Evolutionary conservation across 78 protist genomes (phyloP).

Genomic region (Chrysochromulina parva): DNA sequence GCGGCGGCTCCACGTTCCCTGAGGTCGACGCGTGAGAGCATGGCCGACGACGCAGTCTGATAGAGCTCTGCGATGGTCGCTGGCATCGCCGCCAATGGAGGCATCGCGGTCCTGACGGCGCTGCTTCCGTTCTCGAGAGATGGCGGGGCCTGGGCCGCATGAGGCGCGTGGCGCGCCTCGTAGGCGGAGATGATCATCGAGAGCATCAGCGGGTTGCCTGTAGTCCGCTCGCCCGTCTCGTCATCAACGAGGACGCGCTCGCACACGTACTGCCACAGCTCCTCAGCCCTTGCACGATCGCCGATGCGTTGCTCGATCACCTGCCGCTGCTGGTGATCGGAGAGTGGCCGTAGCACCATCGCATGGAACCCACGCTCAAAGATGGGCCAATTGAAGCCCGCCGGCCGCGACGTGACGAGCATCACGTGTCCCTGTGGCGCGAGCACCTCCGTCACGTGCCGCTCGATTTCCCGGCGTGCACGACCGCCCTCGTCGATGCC

Average conservation of each 20-base stretch:
- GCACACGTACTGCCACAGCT: not conserved
- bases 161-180: too few species aligned
- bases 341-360: not conserved
- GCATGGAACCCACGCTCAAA: not conserved
- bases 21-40: not conserved
- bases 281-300: not conserved
- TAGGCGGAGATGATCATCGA: not conserved
- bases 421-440: not conserved
- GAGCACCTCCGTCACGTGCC: not conserved
- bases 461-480: not conserved
- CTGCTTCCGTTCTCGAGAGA: too few species aligned
- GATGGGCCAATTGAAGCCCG: not conserved
- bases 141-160: too few species aligned
- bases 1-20: too few species aligned
- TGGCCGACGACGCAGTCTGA: not conserved
- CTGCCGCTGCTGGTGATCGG: not conserved
- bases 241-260: too few species aligned
- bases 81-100: not conserved
- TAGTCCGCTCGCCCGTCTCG: too few species aligned
- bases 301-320: not conserved
- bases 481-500: slow-evolving; percentile 2
- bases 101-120: too few species aligned
- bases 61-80: not conserved
- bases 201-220: not conserved
- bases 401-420: not conserved